These are phyloP conservation scores for Eimeria praecox DNA, from an alignment of 169 alveolate genomes.

Conservation along the genomic window DNA sequence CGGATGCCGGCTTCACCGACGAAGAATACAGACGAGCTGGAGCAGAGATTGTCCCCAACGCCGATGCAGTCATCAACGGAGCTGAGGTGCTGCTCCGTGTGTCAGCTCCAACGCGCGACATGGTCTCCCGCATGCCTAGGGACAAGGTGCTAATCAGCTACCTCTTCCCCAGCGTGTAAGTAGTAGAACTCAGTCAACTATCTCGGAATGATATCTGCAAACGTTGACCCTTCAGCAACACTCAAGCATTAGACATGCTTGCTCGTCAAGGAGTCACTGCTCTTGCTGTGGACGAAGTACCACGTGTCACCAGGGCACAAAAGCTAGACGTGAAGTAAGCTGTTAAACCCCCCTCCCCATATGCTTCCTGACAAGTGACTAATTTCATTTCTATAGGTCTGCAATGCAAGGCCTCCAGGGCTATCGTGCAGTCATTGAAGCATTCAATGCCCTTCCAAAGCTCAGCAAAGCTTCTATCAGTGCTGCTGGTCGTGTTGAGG, in stretches of 20 bases:
- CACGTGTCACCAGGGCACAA: conserved; percentile 96
- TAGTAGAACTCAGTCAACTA: not conserved
- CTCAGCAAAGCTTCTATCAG: conserved; percentile 94
- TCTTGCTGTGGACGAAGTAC: conserved; percentile 92
- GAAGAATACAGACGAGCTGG: conserved; percentile 86
- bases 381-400: conserved; percentile 4
- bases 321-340: conserved; percentile 91
- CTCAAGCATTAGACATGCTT: conserved; percentile 65
- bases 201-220: not conserved
- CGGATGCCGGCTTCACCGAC: conserved; percentile 89
- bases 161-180: conserved; percentile 90
- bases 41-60: conserved; percentile 85
- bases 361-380: not conserved
- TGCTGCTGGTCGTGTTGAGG: conserved; percentile 95
- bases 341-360: not conserved
- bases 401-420: conserved; percentile 89
- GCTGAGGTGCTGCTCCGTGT: conserved; percentile 90
- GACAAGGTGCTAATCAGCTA: conserved; percentile 89
- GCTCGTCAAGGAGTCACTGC: conserved; percentile 83
- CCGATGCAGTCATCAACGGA: conserved; percentile 85
- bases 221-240: conserved; percentile 83
- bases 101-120: conserved; percentile 88
- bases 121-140: conserved; percentile 86
- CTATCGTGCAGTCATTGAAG: conserved; percentile 96
- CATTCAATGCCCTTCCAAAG: conserved; percentile 93